These are phyloP conservation scores for Phytophthora sojae DNA, from an alignment of 352 stramenopile genomes.

Conservation along the genomic window DNA sequence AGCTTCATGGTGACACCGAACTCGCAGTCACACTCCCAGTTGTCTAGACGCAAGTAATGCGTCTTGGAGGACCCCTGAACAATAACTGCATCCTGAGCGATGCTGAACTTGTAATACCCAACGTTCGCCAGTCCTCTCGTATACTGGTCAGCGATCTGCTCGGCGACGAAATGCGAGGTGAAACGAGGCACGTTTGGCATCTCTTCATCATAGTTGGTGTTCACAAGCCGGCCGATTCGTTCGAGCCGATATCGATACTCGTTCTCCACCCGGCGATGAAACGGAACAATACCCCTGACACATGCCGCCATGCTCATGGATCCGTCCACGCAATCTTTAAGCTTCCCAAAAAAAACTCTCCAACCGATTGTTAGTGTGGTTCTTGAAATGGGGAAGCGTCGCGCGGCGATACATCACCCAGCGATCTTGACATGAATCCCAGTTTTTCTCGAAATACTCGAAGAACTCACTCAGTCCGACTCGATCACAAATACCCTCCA, in stretches of 20 bases:
- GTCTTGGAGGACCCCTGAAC: no score
- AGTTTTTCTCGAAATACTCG: constrained; percentile 38
- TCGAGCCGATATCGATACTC: not conserved
- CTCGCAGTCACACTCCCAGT: no score
- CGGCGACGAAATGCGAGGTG: not conserved
- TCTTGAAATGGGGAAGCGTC: constrained; percentile 33
- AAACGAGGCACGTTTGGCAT: not conserved
- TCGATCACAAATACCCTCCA: not conserved
- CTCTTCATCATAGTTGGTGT: not conserved
- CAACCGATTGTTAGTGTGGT: constrained; percentile 43
- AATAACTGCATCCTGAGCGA: not conserved
- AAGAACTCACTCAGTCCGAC: constrained; percentile 12
- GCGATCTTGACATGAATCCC: constrained; percentile 21
- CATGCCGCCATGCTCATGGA: not conserved
- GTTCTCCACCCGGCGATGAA: not conserved
- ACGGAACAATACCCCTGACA: not conserved
- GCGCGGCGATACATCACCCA: constrained; percentile 24
- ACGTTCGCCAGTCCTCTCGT: no score
- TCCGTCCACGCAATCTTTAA: not conserved
- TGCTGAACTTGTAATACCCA: no score
- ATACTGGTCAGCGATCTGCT: not conserved
- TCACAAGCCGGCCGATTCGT: not conserved
- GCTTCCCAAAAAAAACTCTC: constrained; percentile 25
- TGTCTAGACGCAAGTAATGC: no score
- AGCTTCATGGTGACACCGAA: no score